These are phyloP conservation scores for Populus simonii DNA, from an alignment of 345 rosid genomes.

Conservation along the genomic window DNA sequence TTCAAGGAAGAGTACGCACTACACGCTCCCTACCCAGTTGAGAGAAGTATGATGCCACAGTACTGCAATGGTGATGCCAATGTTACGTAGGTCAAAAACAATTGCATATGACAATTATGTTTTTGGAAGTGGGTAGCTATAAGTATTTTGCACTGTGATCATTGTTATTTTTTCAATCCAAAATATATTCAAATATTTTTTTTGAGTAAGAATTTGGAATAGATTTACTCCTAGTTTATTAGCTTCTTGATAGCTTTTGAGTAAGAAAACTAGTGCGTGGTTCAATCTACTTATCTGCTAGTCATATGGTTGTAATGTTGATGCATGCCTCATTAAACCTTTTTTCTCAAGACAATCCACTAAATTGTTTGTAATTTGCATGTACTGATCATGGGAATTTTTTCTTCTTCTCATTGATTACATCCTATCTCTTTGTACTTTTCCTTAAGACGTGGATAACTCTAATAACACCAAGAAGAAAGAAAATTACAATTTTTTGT, in stretches of 20 bases:
- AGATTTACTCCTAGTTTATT: not conserved
- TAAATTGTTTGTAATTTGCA: not conserved
- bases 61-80: not conserved
- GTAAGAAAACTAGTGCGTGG: not conserved
- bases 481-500: not conserved
- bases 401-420: constrained; percentile 2
- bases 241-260: not conserved
- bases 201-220: not conserved
- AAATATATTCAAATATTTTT: too few species aligned
- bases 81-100: constrained; percentile 18
- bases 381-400: not conserved
- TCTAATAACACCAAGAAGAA: constrained; percentile 16
- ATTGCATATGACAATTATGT: constrained; percentile 3
- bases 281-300: not conserved
- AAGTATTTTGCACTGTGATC: not conserved
- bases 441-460: constrained; percentile 16
- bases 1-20: too few species aligned
- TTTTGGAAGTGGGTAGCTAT: constrained; percentile 13
- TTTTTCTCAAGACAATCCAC: not conserved
- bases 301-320: not conserved
- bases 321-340: not conserved
- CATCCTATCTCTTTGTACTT: not conserved
- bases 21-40: too few species aligned
- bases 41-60: not conserved
- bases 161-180: too few species aligned